These are phyloP conservation scores for Aschersonia sp. DNA, from an alignment of 2,329 filamentous ascomycete genomes.

Conservation along the genomic window DNA sequence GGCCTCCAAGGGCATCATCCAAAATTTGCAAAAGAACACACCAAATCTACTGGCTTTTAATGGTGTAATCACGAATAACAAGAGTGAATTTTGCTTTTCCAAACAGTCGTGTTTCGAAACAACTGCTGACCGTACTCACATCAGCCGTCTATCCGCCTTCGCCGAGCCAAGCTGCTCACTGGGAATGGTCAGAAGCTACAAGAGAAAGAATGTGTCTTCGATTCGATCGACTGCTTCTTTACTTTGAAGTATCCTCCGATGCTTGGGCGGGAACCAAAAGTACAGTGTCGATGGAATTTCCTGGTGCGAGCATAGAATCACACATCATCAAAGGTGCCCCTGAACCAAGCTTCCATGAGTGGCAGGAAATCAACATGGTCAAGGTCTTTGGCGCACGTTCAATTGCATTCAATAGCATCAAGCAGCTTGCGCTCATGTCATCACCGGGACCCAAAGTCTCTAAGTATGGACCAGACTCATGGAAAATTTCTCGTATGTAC, in stretches of 20 bases:
- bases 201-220: background rate
- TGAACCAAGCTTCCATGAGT: background rate
- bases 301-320: background rate
- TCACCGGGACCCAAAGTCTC: background rate
- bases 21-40: background rate
- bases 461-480: background rate
- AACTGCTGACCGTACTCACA: background rate
- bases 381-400: background rate
- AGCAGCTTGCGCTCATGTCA: background rate
- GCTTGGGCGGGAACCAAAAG: background rate
- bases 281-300: background rate
- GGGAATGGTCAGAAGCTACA: background rate
- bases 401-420: background rate
- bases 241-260: background rate
- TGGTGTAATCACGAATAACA: background rate
- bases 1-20: background rate
- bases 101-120: background rate
- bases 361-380: background rate
- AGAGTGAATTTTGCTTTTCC: background rate
- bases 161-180: background rate
- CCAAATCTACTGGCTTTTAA: background rate
- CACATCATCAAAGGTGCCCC: background rate
- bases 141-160: background rate
- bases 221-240: background rate
- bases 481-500: background rate